A percentile compares a stretch with the other conserved stretches of the same genome.
phyloP scores from a whole-genome alignment of 2,329 filamentous ascomycete genomes.

The Verticillium alfalfae region DNA sequence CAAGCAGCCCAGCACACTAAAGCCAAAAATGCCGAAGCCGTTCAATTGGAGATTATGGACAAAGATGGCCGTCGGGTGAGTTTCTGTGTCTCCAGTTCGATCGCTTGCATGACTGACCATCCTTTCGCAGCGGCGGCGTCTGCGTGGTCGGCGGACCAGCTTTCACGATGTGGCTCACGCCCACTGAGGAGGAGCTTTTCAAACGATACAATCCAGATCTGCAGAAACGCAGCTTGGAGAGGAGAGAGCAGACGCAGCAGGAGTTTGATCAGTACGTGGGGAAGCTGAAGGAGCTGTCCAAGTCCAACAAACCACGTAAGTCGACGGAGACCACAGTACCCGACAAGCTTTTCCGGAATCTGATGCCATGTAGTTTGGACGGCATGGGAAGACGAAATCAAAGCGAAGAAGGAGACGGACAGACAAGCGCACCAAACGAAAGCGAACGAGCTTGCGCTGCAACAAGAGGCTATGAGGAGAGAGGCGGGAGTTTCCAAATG shows the following conservation, averaged over 20 bases:
- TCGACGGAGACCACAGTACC: slow-evolving; percentile 7
- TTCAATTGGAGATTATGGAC: slow-evolving; percentile 52
- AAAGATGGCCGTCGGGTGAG: slow-evolving; percentile 70
- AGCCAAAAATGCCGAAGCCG: slow-evolving; percentile 29
- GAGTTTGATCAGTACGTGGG: slow-evolving; percentile 87
- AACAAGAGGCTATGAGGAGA: slow-evolving; percentile 42
- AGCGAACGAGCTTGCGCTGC: slow-evolving; percentile 34
- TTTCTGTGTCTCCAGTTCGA: slow-evolving; percentile 6
- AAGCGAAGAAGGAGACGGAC: slow-evolving; percentile 30
- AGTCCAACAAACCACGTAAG: slow-evolving; percentile 87
- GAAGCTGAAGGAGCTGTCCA: slow-evolving; percentile 81
- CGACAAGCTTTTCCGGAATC: neutral
- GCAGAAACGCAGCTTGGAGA: slow-evolving; percentile 81
- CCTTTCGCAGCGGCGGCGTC: slow-evolving; percentile 53
- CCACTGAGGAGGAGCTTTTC: slow-evolving; percentile 89
- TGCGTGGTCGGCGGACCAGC: slow-evolving; percentile 81
- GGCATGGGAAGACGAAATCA: slow-evolving; percentile 43
- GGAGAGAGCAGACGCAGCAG: slow-evolving; percentile 67
- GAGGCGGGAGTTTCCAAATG: slow-evolving; percentile 30
- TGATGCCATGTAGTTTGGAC: slow-evolving; percentile 38
- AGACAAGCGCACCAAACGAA: slow-evolving; percentile 26
- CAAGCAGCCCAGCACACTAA: neutral
- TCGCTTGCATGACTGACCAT: slow-evolving; percentile 4
- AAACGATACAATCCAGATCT: slow-evolving; percentile 90
- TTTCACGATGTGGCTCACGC: slow-evolving; percentile 72